phyloP scores from a whole-genome alignment of 176 grass and related monocot species.

The Musa schizocarpa region DNA sequence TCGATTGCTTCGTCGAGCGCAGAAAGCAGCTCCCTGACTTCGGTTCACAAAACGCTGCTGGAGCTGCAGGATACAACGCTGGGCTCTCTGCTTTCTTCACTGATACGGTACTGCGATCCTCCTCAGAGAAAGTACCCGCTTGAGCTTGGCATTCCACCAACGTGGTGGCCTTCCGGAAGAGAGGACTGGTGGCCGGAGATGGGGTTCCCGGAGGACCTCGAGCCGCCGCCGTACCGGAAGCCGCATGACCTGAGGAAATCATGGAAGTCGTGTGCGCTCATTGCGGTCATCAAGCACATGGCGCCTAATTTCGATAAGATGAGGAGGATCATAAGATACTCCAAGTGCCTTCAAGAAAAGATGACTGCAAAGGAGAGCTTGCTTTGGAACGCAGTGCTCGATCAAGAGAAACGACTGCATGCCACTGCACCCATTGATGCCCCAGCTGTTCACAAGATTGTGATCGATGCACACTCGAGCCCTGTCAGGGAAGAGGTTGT shows the following conservation, averaged over 20 bases:
- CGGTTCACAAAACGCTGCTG: no score
- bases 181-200: background rate
- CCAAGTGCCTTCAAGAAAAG: slow-evolving; percentile 1
- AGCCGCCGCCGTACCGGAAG: background rate
- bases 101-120: no score
- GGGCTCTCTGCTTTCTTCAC: no score
- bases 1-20: no score
- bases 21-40: no score
- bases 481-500: background rate
- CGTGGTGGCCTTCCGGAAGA: no score
- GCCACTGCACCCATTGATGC: background rate
- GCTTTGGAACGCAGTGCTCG: background rate
- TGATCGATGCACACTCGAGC: background rate
- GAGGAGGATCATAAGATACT: background rate
- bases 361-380: background rate
- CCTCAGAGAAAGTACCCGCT: no score
- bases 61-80: no score
- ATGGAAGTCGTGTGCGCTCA: background rate
- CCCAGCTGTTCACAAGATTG: background rate
- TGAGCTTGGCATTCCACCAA: no score
- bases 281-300: background rate
- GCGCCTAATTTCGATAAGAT: slow-evolving; percentile 1
- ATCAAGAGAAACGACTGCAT: background rate
- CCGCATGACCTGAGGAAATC: background rate
- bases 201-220: background rate